Percentiles rank a stretch among this genome's conserved stretches.
Evolutionary conservation across 2,329 filamentous ascomycete genomes (phyloP).

Genomic region (Akanthomyces uredinophilus): DNA sequence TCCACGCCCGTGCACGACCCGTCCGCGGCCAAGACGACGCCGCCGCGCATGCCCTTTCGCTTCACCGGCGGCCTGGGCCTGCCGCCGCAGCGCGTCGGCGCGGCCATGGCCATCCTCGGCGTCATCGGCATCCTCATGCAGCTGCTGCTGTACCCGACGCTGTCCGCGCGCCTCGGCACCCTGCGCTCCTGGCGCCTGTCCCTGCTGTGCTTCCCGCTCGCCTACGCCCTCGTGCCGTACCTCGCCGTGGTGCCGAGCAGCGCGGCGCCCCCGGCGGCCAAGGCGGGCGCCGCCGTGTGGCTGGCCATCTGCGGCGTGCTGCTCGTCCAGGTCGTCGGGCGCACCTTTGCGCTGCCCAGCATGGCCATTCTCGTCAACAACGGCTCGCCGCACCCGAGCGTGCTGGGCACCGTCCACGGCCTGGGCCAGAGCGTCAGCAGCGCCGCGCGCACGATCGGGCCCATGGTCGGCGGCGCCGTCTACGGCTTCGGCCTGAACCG

Average conservation of each 20-base stretch:
- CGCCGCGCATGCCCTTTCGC: constrained; percentile 45
- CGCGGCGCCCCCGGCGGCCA: constrained; percentile 43
- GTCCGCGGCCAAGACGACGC: constrained; percentile 20
- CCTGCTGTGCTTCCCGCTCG: constrained; percentile 63
- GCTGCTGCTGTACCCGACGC: constrained; percentile 58
- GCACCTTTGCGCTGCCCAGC: constrained; percentile 55
- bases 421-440: constrained; percentile 54
- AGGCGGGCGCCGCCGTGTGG: constrained; percentile 58
- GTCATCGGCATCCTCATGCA: constrained; percentile 65
- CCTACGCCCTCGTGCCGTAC: constrained; percentile 66
- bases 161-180: constrained; percentile 64
- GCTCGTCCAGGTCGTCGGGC: constrained; percentile 58
- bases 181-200: constrained; percentile 63
- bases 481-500: constrained; percentile 54
- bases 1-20: constrained; percentile 61
- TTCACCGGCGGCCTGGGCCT: constrained; percentile 76
- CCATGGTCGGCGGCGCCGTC: constrained; percentile 53
- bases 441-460: constrained; percentile 54
- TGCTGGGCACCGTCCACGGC: constrained; percentile 44
- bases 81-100: constrained; percentile 63
- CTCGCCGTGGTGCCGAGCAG: constrained; percentile 61
- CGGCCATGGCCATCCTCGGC: constrained; percentile 72
- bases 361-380: constrained; percentile 45
- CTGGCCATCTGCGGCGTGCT: constrained; percentile 57
- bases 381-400: constrained; percentile 43